Conservation (phyloP, 2,329 filamentous ascomycete species). For the Monosporascus sp. region DNA sequence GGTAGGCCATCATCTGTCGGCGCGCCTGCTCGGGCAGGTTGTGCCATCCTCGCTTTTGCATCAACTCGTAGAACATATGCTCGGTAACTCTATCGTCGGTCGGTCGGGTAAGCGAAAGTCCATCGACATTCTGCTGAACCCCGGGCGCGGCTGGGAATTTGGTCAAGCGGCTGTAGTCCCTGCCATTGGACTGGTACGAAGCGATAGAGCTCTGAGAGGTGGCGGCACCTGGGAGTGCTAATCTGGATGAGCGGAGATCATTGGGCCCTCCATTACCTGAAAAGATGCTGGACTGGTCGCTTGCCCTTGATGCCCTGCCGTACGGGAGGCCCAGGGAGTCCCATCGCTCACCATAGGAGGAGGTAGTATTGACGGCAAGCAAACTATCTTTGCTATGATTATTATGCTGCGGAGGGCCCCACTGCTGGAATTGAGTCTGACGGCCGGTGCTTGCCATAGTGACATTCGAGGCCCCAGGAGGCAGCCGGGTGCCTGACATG, state of each 20-base stretch:
- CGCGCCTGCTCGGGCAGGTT: slow-evolving; percentile 91
- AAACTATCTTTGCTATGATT: slow-evolving; percentile 46
- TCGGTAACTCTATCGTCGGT: slow-evolving; percentile 80
- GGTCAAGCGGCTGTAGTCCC: slow-evolving; percentile 53
- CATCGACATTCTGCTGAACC: slow-evolving; percentile 34
- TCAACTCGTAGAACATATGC: slow-evolving; percentile 84
- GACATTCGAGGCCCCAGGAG: slow-evolving; percentile 53
- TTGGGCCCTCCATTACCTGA: slow-evolving; percentile 48
- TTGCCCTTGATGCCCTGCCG: slow-evolving; percentile 25
- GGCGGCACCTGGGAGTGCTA: slow-evolving; percentile 47
- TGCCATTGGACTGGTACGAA: slow-evolving; percentile 39
- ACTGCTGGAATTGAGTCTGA: slow-evolving; percentile 71
- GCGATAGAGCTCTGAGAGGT: slow-evolving; percentile 52
- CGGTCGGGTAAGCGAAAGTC: slow-evolving; percentile 63
- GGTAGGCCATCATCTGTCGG: slow-evolving; percentile 94
- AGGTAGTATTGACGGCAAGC: slow-evolving; percentile 39
- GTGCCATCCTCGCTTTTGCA: slow-evolving; percentile 98
- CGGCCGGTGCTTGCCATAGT: slow-evolving; percentile 69
- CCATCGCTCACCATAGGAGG: slow-evolving; percentile 54
- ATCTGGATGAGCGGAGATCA: slow-evolving; percentile 43
- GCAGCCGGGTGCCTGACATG: slow-evolving; percentile 55
- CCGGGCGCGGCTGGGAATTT: slow-evolving; percentile 40
- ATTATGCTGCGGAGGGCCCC: slow-evolving; percentile 44
- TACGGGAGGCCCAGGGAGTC: slow-evolving; percentile 39
- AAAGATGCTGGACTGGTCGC: slow-evolving; percentile 50